phyloP scores from a whole-genome alignment of 2,329 filamentous ascomycete species.

The Elsinoe arachidis region DNA sequence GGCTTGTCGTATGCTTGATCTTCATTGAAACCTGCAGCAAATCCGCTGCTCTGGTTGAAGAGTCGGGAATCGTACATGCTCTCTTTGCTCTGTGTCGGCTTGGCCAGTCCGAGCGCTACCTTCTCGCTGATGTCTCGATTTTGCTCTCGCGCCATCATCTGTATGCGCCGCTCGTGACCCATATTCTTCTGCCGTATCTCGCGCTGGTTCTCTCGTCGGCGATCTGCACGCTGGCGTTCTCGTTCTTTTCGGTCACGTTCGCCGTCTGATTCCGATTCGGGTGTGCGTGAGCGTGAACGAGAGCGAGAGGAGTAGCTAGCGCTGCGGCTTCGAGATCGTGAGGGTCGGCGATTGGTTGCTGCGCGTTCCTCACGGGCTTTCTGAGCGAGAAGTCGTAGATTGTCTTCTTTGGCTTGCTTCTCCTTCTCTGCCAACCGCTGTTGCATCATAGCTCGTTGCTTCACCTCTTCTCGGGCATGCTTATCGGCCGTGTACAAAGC shows the following conservation, averaged over 20 bases:
- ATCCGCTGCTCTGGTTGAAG: conserved; percentile 89
- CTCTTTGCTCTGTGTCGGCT: conserved; percentile 84
- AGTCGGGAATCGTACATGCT: conserved; percentile 94
- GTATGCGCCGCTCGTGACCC: conserved; percentile 84
- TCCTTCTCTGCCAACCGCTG: conserved; percentile 94
- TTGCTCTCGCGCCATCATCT: conserved; percentile 89
- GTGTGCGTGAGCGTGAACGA: conserved; percentile 29
- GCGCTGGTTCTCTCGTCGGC: conserved; percentile 72
- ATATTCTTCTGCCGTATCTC: conserved; percentile 90
- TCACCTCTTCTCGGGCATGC: conserved; percentile 90
- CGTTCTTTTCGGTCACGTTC: conserved; percentile 50
- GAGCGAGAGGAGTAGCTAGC: conserved; percentile 16
- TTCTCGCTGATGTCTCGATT: conserved; percentile 97
- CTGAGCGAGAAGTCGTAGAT: conserved; percentile 76
- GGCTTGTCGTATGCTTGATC: conserved; percentile 97
- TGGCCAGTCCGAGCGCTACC: conserved; percentile 86
- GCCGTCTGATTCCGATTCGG: conserved; percentile 48
- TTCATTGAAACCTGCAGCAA: conserved; percentile 85
- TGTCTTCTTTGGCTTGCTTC: conserved; percentile 87
- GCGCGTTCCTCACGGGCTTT: conserved; percentile 74
- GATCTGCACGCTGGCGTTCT: conserved; percentile 68
- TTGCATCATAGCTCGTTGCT: conserved; percentile 87
- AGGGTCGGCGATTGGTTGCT: conserved; percentile 22
- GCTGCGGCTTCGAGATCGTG: conserved; percentile 20
- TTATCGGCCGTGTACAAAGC: conserved; percentile 89